phyloP scores from a whole-genome alignment of 2,329 filamentous ascomycete genomes.

The Thermothelomyces thermophilus region DNA sequence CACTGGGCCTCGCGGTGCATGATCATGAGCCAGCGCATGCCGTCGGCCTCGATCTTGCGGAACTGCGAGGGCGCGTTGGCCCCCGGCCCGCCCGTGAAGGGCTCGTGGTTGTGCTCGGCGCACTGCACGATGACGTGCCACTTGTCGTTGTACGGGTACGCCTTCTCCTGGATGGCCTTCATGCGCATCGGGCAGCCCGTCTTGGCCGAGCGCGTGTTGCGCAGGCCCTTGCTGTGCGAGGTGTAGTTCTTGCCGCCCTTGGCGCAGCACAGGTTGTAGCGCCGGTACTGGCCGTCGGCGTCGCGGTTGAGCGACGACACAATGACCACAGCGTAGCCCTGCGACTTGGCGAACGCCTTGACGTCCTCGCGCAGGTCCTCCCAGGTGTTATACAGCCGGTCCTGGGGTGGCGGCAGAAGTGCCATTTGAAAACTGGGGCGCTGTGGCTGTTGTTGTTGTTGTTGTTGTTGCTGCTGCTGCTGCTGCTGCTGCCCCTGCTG shows the following conservation, averaged over 20 bases:
- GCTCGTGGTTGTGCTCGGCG: slow-evolving; percentile 28
- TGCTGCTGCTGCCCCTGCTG: slow-evolving; percentile 15
- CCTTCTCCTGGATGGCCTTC: slow-evolving; percentile 27
- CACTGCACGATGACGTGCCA: slow-evolving; percentile 27
- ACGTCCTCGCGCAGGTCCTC: slow-evolving; percentile 22
- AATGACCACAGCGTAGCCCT: slow-evolving; percentile 27
- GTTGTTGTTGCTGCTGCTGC: slow-evolving; percentile 11
- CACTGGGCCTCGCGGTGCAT: slow-evolving; percentile 28
- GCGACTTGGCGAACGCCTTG: slow-evolving; percentile 24
- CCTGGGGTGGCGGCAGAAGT: slow-evolving; percentile 26
- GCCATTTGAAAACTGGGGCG: slow-evolving; percentile 27
- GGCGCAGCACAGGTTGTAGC: slow-evolving; percentile 27
- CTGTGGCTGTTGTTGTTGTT: slow-evolving; percentile 5
- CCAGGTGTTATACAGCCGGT: slow-evolving; percentile 26
- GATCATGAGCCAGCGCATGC: slow-evolving; percentile 26
- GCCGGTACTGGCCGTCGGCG: slow-evolving; percentile 24
- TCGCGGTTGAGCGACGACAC: slow-evolving; percentile 26
- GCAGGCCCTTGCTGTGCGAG: slow-evolving; percentile 23
- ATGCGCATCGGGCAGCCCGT: slow-evolving; percentile 28
- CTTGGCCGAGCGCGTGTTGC: slow-evolving; percentile 24
- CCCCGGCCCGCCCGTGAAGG: slow-evolving; percentile 25
- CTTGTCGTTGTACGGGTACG: slow-evolving; percentile 27
- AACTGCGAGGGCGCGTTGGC: slow-evolving; percentile 25
- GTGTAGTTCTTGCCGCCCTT: slow-evolving; percentile 27
- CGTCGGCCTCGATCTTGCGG: slow-evolving; percentile 27